A percentile compares a stretch with the other conserved stretches of the same genome.
Conservation (phyloP, 2,329 filamentous ascomycete genomes). For the Colletotrichum limetticola region DNA sequence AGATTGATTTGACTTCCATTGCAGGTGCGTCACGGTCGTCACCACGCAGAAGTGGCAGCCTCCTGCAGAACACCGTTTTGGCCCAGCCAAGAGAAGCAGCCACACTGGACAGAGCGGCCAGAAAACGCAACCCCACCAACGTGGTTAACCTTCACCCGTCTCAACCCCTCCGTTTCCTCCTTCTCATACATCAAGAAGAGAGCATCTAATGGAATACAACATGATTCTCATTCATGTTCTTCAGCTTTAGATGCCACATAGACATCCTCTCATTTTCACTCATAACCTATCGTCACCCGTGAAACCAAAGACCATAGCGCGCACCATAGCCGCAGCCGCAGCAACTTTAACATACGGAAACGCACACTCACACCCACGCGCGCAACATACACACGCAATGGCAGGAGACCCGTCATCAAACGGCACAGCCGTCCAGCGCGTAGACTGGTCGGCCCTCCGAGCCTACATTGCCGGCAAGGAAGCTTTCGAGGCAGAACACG, state of each 20-base stretch:
- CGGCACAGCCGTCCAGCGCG: background rate
- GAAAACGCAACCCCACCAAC: background rate
- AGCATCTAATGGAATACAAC: background rate
- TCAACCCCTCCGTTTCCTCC: background rate
- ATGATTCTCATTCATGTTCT: background rate
- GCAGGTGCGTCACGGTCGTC: background rate
- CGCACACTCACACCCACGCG: background rate
- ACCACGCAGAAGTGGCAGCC: background rate
- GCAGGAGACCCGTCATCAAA: background rate
- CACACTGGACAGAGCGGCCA: background rate
- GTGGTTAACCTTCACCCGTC: background rate
- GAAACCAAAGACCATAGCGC: background rate
- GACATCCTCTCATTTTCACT: background rate
- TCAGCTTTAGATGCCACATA: background rate
- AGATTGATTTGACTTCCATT: background rate
- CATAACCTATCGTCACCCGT: background rate
- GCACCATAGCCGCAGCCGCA: background rate
- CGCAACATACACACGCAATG: background rate
- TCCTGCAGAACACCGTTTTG: background rate
- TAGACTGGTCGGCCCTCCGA: slow-evolving; percentile 49
- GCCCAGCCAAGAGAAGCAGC: background rate
- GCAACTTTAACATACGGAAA: background rate
- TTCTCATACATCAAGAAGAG: too few relatives aligned
- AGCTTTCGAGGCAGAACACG: slow-evolving; percentile 43
- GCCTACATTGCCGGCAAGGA: slow-evolving; percentile 55